phyloP scores from a whole-genome alignment of 2,329 filamentous ascomycete genomes.

The Clonostachys solani region DNA sequence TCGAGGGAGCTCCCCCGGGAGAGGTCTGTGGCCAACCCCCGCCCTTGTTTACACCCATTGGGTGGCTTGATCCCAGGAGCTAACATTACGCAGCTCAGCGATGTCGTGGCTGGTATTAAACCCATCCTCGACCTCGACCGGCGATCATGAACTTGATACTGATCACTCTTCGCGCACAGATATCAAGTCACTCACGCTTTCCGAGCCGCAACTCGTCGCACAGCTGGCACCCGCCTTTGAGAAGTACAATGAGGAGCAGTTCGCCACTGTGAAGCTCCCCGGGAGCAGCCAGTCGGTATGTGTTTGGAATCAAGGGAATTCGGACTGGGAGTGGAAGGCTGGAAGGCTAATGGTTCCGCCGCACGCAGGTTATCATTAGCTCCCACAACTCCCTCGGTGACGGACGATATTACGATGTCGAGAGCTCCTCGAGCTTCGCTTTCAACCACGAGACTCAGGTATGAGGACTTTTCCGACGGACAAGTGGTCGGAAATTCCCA shows the following conservation, averaged over 20 bases:
- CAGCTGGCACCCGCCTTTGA: constrained; percentile 80
- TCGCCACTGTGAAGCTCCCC: constrained; percentile 83
- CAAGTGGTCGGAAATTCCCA: constrained; percentile 2
- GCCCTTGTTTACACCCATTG: constrained; percentile 1
- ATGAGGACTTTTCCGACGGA: constrained; percentile 8
- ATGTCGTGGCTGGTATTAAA: constrained; percentile 76
- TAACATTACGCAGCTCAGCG: constrained; percentile 61
- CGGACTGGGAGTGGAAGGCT: background rate
- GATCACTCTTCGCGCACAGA: constrained; percentile 49
- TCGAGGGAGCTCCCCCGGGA: constrained; percentile 91
- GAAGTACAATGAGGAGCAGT: constrained; percentile 95
- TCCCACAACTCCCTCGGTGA: constrained; percentile 77
- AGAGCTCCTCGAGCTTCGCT: constrained; percentile 80
- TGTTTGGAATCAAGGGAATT: background rate
- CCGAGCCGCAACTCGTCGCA: constrained; percentile 62
- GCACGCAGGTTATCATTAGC: constrained; percentile 71
- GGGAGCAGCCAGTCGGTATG: constrained; percentile 64
- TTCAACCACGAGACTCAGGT: constrained; percentile 84
- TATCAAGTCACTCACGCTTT: constrained; percentile 79
- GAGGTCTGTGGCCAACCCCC: constrained; percentile 60
- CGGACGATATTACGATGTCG: constrained; percentile 85
- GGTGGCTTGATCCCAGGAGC: constrained; percentile 6
- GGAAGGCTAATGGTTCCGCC: too few relatives aligned
- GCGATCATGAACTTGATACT: background rate
- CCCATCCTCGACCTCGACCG: background rate